Evolutionary conservation across 2,329 filamentous ascomycete species (phyloP).

Genomic region (Xylariaceae sp.): DNA sequence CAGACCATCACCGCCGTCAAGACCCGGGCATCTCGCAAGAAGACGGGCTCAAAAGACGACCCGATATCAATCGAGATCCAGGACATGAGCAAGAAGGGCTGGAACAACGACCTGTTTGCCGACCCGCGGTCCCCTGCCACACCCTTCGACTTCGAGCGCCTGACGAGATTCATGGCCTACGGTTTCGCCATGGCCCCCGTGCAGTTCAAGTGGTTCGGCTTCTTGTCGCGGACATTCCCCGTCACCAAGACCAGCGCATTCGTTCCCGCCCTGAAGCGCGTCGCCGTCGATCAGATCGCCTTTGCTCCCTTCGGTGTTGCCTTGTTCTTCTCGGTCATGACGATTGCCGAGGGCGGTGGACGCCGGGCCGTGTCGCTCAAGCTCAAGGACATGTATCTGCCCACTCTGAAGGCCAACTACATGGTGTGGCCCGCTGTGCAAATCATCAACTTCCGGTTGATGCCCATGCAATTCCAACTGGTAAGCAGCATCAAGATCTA

Average conservation of each 20-base stretch:
- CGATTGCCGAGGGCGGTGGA: constrained; percentile 87
- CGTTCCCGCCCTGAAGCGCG: constrained; percentile 79
- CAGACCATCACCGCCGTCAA: constrained; percentile 87
- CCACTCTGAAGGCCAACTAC: constrained; percentile 93
- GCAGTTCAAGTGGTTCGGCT: constrained; percentile 94
- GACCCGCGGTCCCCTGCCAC: constrained; percentile 65
- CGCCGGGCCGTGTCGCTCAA: constrained; percentile 76
- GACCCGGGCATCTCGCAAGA: constrained; percentile 62
- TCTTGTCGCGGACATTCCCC: constrained; percentile 78
- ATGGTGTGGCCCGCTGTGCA: constrained; percentile 94
- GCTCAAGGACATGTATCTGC: constrained; percentile 89
- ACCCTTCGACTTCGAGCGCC: constrained; percentile 90
- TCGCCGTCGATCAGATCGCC: constrained; percentile 87
- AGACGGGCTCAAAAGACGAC: constrained; percentile 59
- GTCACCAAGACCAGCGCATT: constrained; percentile 75
- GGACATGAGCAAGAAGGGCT: constrained; percentile 79
- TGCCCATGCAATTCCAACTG: constrained; percentile 95
- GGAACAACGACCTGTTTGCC: constrained; percentile 65
- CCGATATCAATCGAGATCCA: constrained; percentile 82
- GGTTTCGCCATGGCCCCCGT: constrained; percentile 94
- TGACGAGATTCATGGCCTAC: constrained; percentile 95
- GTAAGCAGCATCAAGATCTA: constrained; percentile 53
- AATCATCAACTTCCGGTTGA: constrained; percentile 91
- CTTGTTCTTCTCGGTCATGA: constrained; percentile 95
- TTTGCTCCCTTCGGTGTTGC: constrained; percentile 88